Evolutionary conservation across 345 rosid genomes (phyloP).

Genomic region (Eutrema japonicum): DNA sequence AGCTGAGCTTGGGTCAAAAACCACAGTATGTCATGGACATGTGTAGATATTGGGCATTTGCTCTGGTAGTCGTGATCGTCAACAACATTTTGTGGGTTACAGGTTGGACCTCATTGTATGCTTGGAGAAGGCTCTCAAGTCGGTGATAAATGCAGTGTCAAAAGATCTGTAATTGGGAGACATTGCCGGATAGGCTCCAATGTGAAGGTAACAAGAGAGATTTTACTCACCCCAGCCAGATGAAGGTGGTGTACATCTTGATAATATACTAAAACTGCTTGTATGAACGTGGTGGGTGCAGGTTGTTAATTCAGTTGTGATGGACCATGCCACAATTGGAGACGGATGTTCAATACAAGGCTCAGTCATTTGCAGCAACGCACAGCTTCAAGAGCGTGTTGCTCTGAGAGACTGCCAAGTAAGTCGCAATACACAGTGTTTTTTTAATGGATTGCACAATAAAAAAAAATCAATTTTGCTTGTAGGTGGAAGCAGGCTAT

Average conservation of each 20-base stretch:
- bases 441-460: not conserved
- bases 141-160: constrained; percentile 96
- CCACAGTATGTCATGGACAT: constrained; percentile 58
- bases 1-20: constrained; percentile 86
- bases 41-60: constrained; percentile 1
- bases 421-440: constrained; percentile 20
- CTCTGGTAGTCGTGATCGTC: not conserved
- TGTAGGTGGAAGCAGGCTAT: constrained; percentile 84
- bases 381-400: constrained; percentile 89
- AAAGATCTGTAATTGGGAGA: constrained; percentile 93
- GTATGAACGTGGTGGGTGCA: constrained; percentile 45
- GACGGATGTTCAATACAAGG: constrained; percentile 96
- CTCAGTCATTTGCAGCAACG: constrained; percentile 90
- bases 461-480: constrained; percentile 8
- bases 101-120: constrained; percentile 96
- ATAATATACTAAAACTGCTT: not conserved
- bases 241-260: not conserved
- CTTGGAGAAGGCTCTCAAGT: constrained; percentile 93
- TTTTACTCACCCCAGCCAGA: not conserved
- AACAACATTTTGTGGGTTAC: constrained; percentile 33
- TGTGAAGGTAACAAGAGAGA: constrained; percentile 72
- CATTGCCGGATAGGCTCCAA: constrained; percentile 96
- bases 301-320: constrained; percentile 88
- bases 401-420: constrained; percentile 90
- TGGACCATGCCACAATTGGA: constrained; percentile 86